Evolutionary conservation across 805 yeast species (phyloP), one percentile per base, ranked within the genome.

Genomic region (Lipomyces kockii): DNA sequence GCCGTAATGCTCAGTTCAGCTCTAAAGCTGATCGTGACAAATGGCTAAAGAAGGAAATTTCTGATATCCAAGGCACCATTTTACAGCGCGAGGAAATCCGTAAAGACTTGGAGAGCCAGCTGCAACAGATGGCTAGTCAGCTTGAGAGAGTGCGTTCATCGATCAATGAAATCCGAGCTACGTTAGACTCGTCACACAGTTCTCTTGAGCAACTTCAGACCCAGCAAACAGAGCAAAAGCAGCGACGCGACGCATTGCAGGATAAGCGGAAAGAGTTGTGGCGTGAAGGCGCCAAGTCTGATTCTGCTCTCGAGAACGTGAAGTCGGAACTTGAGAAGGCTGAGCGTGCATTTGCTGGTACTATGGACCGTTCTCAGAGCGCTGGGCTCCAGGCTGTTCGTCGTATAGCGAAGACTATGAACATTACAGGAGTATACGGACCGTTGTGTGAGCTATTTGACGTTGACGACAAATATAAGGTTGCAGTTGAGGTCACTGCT

Each of bases 401-500:
- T 59, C 80, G 84, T n/a, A 88, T 92, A 37, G 82, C 89, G 0
- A 78, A 81, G 43, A 83, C 83, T 63, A 78, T 92, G 58, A 87
- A 86, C 7, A 77, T 94, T 49, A 78, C 78, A 0, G 83, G 82
- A 32, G 96, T 92, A 9, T 87, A 85, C 78, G 99, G 99, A 0
- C 88, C 97, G 0, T 78, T 95, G 20, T 95, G 96, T 52, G 97
- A 92, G 70, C 80, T 95, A 39, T 89, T 95, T 62, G 84, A 84
- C 65, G 94, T 91, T 2, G 89, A 89, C 71, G 92, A 89, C 63
- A 90, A 90, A 74, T 93, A 91, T 75, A 89, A 89, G 74, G 84
- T 87, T 0, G 97, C 98, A 0, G 91, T 89, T 1, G 98, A 95
- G 76, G 93, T 90, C 1, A 85, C 92, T 59, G 98, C 97, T 27